A percentile compares a stretch with the other conserved stretches of the same genome.
Evolutionary conservation across 106 monocot genomes (phyloP).

Genomic region (Gastrodia elata): DNA sequence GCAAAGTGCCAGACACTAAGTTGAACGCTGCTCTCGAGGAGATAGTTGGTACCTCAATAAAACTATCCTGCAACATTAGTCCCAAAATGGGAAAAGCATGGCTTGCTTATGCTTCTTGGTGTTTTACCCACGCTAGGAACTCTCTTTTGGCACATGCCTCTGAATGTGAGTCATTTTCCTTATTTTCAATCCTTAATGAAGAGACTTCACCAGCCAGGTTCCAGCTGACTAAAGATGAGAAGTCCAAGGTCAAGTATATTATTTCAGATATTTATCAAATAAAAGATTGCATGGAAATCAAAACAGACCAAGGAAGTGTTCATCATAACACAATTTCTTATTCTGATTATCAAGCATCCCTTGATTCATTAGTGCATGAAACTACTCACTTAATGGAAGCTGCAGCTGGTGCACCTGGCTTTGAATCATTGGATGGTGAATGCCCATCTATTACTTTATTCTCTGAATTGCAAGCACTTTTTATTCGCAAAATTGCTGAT

Average conservation of each 20-base stretch:
- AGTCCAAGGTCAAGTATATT: conserved; percentile 39
- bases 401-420: conserved; percentile 53
- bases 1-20: conserved; percentile 19
- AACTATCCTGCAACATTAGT: conserved; percentile 54
- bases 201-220: conserved; percentile 51
- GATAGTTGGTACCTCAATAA: conserved; percentile 53
- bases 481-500: conserved; percentile 23
- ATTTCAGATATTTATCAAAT: conserved; percentile 30
- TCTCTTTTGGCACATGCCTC: conserved; percentile 30
- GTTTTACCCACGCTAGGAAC: conserved; percentile 62
- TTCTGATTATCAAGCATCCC: conserved; percentile 14
- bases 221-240: conserved; percentile 64
- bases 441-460: conserved; percentile 40
- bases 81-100: conserved; percentile 78
- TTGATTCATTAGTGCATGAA: conserved; percentile 48
- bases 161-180: conserved; percentile 33
- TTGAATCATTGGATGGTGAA: conserved; percentile 45
- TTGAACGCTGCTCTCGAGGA: conserved; percentile 47
- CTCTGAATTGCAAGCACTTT: conserved; percentile 50
- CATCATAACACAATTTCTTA: background rate
- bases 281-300: conserved; percentile 7
- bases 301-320: conserved; percentile 15
- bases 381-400: conserved; percentile 51
- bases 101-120: conserved; percentile 98
- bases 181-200: conserved; percentile 53